Percentiles rank a stretch among this genome's conserved stretches.
Evolutionary conservation across 1,284 basidiomycete species (phyloP).

Genomic region (Tilletia setariae): DNA sequence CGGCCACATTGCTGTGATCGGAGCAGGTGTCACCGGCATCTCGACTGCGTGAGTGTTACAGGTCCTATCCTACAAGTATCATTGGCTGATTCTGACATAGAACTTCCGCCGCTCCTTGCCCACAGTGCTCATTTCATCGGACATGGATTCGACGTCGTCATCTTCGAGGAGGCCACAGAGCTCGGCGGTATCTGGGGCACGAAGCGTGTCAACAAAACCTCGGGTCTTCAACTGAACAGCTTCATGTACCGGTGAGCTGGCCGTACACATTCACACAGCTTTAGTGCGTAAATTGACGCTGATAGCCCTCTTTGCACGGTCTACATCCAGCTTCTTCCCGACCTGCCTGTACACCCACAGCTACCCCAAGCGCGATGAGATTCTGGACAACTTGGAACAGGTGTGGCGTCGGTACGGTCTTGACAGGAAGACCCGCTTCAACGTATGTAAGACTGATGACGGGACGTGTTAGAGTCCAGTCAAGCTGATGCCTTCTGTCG

Average conservation of each 20-base stretch:
- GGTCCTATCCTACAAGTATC: no score
- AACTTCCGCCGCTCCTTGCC: conserved; percentile 9
- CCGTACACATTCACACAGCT: conserved; percentile 18
- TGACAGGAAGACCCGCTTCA: conserved; percentile 60
- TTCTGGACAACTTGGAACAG: conserved; percentile 61
- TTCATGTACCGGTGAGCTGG: conserved; percentile 63
- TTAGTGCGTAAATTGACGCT: background rate
- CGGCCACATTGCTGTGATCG: conserved; percentile 53
- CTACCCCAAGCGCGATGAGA: conserved; percentile 64
- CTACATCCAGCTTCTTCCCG: conserved; percentile 37
- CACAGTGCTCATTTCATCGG: conserved; percentile 50
- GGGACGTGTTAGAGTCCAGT: background rate
- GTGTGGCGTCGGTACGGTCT: conserved; percentile 64
- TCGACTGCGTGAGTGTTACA: conserved; percentile 32
- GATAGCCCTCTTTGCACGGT: background rate
- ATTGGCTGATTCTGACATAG: no score
- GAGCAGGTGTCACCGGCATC: conserved; percentile 54
- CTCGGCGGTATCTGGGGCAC: conserved; percentile 64
- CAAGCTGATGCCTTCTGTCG: background rate
- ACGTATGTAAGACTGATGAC: conserved; percentile 38
- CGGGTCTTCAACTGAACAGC: conserved; percentile 65
- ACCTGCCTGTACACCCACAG: conserved; percentile 36
- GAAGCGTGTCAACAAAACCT: conserved; percentile 61
- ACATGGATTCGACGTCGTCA: conserved; percentile 51
- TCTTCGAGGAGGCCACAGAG: conserved; percentile 53